These are phyloP conservation scores for Zanthoxylum bungeanum DNA, from an alignment of 345 rosid genomes.

Conservation along the genomic window DNA sequence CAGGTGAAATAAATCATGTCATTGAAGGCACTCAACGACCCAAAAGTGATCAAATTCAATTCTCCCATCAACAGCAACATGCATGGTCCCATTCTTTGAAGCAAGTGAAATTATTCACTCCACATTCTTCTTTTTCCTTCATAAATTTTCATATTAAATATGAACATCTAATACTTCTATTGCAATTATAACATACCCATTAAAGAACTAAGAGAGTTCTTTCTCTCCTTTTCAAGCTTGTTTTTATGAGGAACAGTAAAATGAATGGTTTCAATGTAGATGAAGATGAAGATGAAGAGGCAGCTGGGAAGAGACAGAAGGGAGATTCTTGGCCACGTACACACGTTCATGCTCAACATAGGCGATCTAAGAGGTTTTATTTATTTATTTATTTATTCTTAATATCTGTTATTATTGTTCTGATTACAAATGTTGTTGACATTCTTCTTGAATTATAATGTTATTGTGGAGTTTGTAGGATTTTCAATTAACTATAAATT, in stretches of 20 bases:
- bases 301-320: constrained; percentile 25
- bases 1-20: constrained; percentile 36
- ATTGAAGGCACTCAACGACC: constrained; percentile 75
- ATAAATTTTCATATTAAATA: constrained; percentile 16
- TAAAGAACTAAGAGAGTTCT: background rate
- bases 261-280: constrained; percentile 42
- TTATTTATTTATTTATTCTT: background rate
- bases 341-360: constrained; percentile 41
- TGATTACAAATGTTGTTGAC: background rate
- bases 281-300: constrained; percentile 24
- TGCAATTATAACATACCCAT: constrained; percentile 14
- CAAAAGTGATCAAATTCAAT: constrained; percentile 48
- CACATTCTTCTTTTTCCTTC: constrained; percentile 23
- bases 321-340: constrained; percentile 29
- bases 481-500: background rate
- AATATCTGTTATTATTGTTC: background rate
- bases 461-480: background rate
- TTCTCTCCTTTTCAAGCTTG: background rate
- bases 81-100: constrained; percentile 55
- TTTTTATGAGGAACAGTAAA: constrained; percentile 21
- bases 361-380: constrained; percentile 81
- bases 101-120: constrained; percentile 27
- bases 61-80: constrained; percentile 23
- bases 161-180: background rate
- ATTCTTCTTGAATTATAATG: background rate